A percentile compares a stretch with the other conserved stretches of the same genome.
These are phyloP conservation scores for Stephanodiscus minutulus DNA, from an alignment of 108 stramenopile genomes.

Conservation along the genomic window DNA sequence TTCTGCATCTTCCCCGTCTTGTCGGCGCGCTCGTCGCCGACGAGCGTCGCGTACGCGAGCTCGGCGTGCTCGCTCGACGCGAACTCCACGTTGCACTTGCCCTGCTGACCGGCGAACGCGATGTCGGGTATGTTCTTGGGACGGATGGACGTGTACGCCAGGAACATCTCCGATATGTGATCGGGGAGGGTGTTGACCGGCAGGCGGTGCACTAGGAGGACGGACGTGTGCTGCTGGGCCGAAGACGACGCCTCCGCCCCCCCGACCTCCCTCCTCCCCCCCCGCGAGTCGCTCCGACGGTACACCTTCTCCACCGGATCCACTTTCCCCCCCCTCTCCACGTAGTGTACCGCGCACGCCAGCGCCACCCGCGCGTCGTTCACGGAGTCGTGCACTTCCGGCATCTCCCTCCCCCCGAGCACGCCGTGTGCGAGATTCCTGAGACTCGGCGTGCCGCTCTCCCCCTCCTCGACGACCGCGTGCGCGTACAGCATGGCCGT, in stretches of 20 bases:
- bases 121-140: slow-evolving; percentile 69
- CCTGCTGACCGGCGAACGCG: slow-evolving; percentile 60
- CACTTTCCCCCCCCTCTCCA: slow-evolving; percentile 57
- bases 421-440: slow-evolving; percentile 70
- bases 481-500: slow-evolving; percentile 82
- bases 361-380: slow-evolving; percentile 84
- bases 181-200: slow-evolving; percentile 52
- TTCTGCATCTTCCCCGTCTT: slow-evolving; percentile 84
- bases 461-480: slow-evolving; percentile 62
- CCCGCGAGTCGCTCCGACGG: slow-evolving; percentile 28
- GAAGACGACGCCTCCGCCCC: too few species aligned
- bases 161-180: slow-evolving; percentile 72
- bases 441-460: slow-evolving; percentile 60
- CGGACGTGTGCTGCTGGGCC: slow-evolving; percentile 27
- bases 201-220: slow-evolving; percentile 81
- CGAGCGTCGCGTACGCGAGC: slow-evolving; percentile 72
- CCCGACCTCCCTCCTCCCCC: slow-evolving; percentile 12
- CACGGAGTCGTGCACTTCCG: slow-evolving; percentile 85
- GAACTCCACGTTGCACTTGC: slow-evolving; percentile 78
- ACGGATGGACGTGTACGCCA: slow-evolving; percentile 62
- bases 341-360: slow-evolving; percentile 55
- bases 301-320: slow-evolving; percentile 56
- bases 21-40: slow-evolving; percentile 72
- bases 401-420: slow-evolving; percentile 74
- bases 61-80: slow-evolving; percentile 62